phyloP scores from a whole-genome alignment of 2,329 filamentous ascomycete species.

The Polychaeton citri region DNA sequence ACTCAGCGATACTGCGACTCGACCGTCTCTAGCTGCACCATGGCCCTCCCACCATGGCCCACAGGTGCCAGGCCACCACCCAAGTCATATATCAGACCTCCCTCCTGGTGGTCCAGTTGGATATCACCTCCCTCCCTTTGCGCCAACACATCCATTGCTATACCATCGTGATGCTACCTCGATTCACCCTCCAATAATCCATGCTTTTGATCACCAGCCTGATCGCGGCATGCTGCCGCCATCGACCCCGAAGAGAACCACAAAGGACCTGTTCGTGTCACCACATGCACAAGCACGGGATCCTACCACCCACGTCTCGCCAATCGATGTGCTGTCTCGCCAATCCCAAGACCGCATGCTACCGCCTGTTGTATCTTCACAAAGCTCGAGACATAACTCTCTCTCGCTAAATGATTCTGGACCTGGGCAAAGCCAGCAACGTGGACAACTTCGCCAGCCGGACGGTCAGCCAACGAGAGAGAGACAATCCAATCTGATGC shows the following conservation, averaged over 20 bases:
- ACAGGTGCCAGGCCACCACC: neutral
- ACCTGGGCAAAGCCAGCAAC: neutral
- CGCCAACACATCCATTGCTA: neutral
- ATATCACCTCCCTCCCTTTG: no score
- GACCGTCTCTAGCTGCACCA: conserved; percentile 5
- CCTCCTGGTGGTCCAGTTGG: neutral
- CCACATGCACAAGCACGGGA: neutral
- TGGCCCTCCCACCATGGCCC: no score
- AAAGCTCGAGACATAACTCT: neutral
- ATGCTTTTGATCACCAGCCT: neutral
- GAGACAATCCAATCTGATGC: neutral
- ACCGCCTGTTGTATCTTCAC: neutral
- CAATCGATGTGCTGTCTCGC: neutral
- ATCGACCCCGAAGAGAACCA: neutral
- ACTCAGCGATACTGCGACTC: conserved; percentile 14
- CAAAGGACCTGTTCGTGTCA: neutral
- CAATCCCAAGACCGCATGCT: neutral
- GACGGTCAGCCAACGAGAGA: neutral
- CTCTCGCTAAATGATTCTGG: neutral
- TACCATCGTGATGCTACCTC: neutral
- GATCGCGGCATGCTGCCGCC: conserved; percentile 1
- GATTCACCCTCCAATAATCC: neutral
- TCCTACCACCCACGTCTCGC: neutral
- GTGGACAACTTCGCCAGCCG: neutral
- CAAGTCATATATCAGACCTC: neutral